Evolutionary conservation across 2,329 filamentous ascomycete genomes (phyloP).

Genomic region (Talaromyces islandicus): DNA sequence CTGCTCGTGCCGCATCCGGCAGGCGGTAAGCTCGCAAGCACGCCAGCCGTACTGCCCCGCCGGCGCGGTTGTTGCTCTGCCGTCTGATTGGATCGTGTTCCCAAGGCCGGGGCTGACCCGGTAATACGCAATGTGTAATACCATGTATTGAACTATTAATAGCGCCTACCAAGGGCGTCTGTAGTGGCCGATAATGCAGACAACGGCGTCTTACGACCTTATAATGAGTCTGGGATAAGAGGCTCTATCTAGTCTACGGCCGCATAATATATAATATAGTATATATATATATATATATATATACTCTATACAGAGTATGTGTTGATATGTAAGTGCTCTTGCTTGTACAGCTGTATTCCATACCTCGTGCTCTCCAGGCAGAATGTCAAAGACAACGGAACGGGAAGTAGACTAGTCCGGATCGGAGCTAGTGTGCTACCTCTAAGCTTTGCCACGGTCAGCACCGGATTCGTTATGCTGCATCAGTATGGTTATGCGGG

Average conservation of each 20-base stretch:
- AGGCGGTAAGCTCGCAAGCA: slow-evolving; percentile 6
- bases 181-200: background rate
- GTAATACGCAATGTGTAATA: background rate
- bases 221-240: background rate
- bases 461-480: background rate
- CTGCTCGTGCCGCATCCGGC: slow-evolving; percentile 8
- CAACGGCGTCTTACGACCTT: background rate
- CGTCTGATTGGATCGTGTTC: background rate
- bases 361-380: no score
- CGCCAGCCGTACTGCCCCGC: background rate
- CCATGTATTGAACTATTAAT: background rate
- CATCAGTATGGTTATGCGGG: no score
- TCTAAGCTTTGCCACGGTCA: background rate
- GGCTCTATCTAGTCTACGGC: background rate
- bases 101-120: background rate
- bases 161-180: background rate
- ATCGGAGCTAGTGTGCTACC: background rate
- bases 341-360: no score
- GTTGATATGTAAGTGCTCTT: no score
- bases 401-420: background rate
- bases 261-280: no score
- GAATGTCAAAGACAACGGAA: background rate
- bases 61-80: background rate
- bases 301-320: no score
- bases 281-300: no score